A percentile compares a stretch with the other conserved stretches of the same genome.
phyloP scores from a whole-genome alignment of 768 basidiomycete genomes.

The Pleurotus citrinopileatus region DNA sequence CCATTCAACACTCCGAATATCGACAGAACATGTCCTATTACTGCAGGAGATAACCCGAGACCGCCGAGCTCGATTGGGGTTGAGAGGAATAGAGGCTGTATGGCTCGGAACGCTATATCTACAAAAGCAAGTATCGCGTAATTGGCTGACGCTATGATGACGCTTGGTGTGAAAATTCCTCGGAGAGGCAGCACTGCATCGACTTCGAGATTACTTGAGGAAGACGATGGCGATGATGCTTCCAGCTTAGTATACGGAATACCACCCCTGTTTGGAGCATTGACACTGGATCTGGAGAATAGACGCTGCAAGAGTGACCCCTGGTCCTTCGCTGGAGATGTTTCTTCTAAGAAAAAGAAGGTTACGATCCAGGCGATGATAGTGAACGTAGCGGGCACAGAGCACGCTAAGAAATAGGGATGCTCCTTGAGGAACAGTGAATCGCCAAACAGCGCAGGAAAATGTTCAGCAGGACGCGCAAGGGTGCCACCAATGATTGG shows the following conservation, averaged over 20 bases:
- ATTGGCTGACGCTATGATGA: constrained; percentile 66
- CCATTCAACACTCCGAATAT: constrained; percentile 51
- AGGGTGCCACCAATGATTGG: constrained; percentile 52
- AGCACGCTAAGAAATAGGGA: constrained; percentile 58
- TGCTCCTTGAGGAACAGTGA: constrained; percentile 41
- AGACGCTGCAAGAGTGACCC: background rate
- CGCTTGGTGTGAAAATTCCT: constrained; percentile 47
- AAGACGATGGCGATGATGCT: constrained; percentile 14
- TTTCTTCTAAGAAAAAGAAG: constrained; percentile 41
- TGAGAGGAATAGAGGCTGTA: constrained; percentile 54
- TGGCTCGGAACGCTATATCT: constrained; percentile 27
- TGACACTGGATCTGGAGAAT: background rate
- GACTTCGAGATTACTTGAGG: constrained; percentile 15
- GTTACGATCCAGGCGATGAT: constrained; percentile 42
- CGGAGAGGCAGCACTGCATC: constrained; percentile 19
- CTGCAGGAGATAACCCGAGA: constrained; percentile 48
- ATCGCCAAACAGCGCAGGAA: constrained; percentile 43
- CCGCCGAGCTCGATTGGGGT: constrained; percentile 57
- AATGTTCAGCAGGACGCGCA: constrained; percentile 48
- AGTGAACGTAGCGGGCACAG: constrained; percentile 48
- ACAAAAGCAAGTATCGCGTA: constrained; percentile 65
- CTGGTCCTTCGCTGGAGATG: constrained; percentile 1
- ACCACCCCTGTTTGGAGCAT: constrained; percentile 10
- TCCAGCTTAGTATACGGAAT: background rate
- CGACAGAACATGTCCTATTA: constrained; percentile 54